Evolutionary conservation across 1,284 basidiomycete species (phyloP).

Genomic region (Puccinia horiana): DNA sequence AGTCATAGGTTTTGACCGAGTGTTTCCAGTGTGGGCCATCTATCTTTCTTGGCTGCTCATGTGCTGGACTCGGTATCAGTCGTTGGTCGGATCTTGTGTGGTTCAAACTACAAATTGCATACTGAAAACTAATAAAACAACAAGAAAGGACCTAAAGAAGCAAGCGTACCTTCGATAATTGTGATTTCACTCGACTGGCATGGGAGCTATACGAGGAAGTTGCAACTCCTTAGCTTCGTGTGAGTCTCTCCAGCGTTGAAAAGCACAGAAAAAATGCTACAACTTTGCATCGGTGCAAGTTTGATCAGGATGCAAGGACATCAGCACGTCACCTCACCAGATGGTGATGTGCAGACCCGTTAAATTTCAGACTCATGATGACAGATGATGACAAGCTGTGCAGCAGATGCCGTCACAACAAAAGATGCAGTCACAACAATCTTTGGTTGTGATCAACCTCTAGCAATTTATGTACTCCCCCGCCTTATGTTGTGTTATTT

Average conservation of each 20-base stretch:
- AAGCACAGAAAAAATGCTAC: background rate
- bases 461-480: background rate
- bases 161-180: too few relatives aligned
- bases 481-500: background rate
- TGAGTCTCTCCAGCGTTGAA: background rate
- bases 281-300: too few relatives aligned
- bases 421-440: too few relatives aligned
- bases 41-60: background rate
- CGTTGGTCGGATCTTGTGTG: background rate
- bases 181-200: background rate
- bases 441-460: constrained; percentile 2
- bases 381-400: constrained; percentile 10
- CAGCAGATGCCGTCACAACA: constrained; percentile 14
- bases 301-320: background rate
- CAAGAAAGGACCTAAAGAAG: background rate
- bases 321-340: background rate
- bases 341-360: background rate
- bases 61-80: background rate
- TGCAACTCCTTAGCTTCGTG: background rate
- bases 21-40: background rate
- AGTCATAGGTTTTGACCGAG: background rate
- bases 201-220: background rate
- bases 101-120: background rate
- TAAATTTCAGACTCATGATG: background rate
- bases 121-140: background rate